A percentile compares a stretch with the other conserved stretches of the same genome.
phyloP scores from a whole-genome alignment of 495 filamentous ascomycete genomes.

The Hypoxylon lienhwacheense region DNA sequence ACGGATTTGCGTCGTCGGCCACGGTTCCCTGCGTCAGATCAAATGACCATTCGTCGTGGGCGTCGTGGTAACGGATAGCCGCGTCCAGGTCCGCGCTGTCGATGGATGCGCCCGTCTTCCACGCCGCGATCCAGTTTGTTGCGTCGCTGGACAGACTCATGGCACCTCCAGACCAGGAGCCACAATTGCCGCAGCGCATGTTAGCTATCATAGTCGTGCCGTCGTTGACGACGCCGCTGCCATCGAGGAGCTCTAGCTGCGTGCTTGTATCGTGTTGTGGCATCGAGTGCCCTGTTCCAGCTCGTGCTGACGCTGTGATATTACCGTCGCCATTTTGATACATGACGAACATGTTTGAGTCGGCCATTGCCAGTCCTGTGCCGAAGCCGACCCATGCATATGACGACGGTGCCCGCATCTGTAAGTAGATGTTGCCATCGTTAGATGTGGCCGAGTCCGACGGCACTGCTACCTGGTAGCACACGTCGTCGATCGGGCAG shows the following conservation, averaged over 20 bases:
- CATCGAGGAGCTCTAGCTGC: constrained; percentile 57
- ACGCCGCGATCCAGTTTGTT: constrained; percentile 68
- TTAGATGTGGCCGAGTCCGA: constrained; percentile 41
- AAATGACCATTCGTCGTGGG: constrained; percentile 54
- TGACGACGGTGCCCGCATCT: constrained; percentile 61
- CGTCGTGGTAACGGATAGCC: constrained; percentile 62
- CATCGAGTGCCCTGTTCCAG: constrained; percentile 53
- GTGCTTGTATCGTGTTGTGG: constrained; percentile 57
- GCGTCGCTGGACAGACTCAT: constrained; percentile 55
- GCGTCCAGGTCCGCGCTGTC: constrained; percentile 53
- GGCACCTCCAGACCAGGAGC: constrained; percentile 57
- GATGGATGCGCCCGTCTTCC: constrained; percentile 60
- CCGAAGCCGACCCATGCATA: constrained; percentile 69
- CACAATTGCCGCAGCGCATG: constrained; percentile 53
- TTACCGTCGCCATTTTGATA: constrained; percentile 62
- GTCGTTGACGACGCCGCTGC: constrained; percentile 58
- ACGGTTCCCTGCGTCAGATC: constrained; percentile 59
- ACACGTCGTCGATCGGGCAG: constrained; percentile 42
- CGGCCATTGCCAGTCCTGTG: constrained; percentile 63
- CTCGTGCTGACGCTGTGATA: constrained; percentile 68
- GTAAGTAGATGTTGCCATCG: constrained; percentile 63
- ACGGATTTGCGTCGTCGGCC: constrained; percentile 63
- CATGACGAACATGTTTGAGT: constrained; percentile 69
- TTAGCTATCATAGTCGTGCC: constrained; percentile 63
- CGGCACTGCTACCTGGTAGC: constrained; percentile 53